These are phyloP conservation scores for Trichoderma atroviride DNA, from an alignment of 2,329 filamentous ascomycete species.

Conservation along the genomic window DNA sequence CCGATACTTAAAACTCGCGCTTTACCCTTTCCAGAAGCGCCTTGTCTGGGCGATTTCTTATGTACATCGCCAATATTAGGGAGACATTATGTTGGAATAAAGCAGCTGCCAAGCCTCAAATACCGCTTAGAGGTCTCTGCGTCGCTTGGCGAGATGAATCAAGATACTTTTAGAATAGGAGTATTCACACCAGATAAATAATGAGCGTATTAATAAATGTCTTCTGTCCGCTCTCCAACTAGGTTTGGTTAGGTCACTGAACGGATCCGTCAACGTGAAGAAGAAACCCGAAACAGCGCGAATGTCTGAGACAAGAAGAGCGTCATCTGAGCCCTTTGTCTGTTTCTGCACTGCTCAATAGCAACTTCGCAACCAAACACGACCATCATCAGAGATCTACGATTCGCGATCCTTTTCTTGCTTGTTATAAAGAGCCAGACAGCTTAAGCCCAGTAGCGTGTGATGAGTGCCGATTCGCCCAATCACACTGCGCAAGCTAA, in stretches of 20 bases:
- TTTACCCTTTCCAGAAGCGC: not conserved
- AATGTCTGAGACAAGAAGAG: not conserved
- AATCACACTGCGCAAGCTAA: conserved; percentile 16
- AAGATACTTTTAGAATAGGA: not conserved
- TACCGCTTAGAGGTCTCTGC: not conserved
- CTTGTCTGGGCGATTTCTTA: not conserved
- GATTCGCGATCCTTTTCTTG: not conserved
- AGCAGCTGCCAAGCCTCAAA: not conserved
- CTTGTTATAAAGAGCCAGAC: not conserved
- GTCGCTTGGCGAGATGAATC: not conserved
- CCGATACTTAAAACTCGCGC: not conserved
- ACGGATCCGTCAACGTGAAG: conserved; percentile 14
- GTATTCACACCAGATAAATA: not conserved
- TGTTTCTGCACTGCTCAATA: conserved; percentile 1
- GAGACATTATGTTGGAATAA: not conserved
- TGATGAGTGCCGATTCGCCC: not conserved
- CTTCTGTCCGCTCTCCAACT: not conserved
- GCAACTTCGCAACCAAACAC: not conserved
- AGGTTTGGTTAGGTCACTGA: not conserved
- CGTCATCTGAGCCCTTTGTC: not conserved
- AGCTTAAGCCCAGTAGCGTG: not conserved
- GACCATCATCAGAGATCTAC: not conserved
- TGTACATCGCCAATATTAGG: not conserved
- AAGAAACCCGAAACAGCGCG: not conserved
- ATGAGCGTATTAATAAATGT: not conserved